phyloP scores from a whole-genome alignment of 345 rosid species.

The Gossypium stocksii region DNA sequence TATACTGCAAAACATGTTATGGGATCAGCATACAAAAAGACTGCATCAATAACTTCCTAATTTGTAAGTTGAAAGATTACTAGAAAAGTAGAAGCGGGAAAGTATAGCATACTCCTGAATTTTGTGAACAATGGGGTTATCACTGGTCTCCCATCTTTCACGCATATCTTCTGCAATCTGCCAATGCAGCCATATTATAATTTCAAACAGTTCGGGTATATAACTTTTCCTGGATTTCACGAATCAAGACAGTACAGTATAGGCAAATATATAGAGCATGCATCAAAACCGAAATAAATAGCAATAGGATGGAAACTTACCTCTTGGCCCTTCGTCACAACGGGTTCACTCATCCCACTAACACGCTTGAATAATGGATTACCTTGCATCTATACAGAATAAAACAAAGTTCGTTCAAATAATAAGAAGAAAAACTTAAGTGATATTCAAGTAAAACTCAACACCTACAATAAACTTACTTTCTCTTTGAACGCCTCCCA shows the following conservation, averaged over 20 bases:
- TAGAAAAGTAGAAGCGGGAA: neutral
- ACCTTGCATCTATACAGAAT: constrained; percentile 54
- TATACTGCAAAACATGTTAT: constrained; percentile 47
- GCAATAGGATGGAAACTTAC: constrained; percentile 28
- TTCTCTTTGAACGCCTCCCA: constrained; percentile 69
- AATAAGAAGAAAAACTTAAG: constrained; percentile 2
- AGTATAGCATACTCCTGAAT: constrained; percentile 71
- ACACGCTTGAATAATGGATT: constrained; percentile 65
- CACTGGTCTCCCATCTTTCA: constrained; percentile 98
- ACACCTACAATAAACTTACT: constrained; percentile 28
- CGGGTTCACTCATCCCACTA: constrained; percentile 76
- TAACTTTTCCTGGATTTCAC: neutral
- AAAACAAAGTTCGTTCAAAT: constrained; percentile 3
- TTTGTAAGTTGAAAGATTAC: neutral
- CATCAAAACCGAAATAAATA: neutral
- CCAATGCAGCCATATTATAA: constrained; percentile 19
- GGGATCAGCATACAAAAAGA: constrained; percentile 2
- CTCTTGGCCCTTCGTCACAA: constrained; percentile 86
- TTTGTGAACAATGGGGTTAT: constrained; percentile 86
- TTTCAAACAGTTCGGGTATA: neutral
- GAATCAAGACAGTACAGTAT: neutral
- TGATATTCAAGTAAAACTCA: neutral
- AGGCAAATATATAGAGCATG: neutral
- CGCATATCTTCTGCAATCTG: constrained; percentile 90
- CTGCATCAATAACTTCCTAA: neutral